Evolutionary conservation across 169 alveolate species (phyloP).

Genomic region (Cyclospora cayetanensis): DNA sequence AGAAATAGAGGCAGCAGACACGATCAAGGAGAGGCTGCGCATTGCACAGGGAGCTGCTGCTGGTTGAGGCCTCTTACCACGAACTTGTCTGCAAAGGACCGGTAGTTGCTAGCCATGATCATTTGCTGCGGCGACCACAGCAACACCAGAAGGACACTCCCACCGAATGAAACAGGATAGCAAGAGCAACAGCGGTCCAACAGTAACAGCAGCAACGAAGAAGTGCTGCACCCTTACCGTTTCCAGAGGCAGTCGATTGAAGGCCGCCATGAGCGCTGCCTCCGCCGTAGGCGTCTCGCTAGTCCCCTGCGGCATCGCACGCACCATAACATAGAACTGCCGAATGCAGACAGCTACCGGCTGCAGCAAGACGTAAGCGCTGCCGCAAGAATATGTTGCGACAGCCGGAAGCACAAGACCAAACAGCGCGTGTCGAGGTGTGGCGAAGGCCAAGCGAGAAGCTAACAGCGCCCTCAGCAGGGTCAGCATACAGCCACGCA

Average conservation of each 20-base stretch:
- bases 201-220: not conserved
- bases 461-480: too few relatives aligned
- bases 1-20: conserved; percentile 77
- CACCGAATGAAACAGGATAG: not conserved
- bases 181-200: not conserved
- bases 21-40: conserved; percentile 62
- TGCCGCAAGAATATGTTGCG: too few relatives aligned
- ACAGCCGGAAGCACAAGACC: too few relatives aligned
- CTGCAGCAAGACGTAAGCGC: too few relatives aligned
- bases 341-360: too few relatives aligned
- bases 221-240: not conserved
- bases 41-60: conserved; percentile 50
- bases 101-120: conserved; percentile 68
- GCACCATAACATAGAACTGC: too few relatives aligned
- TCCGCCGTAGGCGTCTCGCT: conserved; percentile 7
- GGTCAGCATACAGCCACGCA: too few relatives aligned
- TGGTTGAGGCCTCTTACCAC: not conserved
- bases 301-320: conserved; percentile 12
- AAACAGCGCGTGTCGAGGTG: too few relatives aligned
- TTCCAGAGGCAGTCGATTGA: conserved; percentile 1
- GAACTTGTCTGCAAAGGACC: conserved; percentile 70
- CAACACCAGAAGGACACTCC: not conserved
- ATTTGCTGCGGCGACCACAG: conserved; percentile 45
- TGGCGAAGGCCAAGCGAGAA: too few relatives aligned
- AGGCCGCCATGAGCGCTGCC: conserved; percentile 61